phyloP scores from a whole-genome alignment of 2,329 filamentous ascomycete genomes.

The Beauveria sp. region DNA sequence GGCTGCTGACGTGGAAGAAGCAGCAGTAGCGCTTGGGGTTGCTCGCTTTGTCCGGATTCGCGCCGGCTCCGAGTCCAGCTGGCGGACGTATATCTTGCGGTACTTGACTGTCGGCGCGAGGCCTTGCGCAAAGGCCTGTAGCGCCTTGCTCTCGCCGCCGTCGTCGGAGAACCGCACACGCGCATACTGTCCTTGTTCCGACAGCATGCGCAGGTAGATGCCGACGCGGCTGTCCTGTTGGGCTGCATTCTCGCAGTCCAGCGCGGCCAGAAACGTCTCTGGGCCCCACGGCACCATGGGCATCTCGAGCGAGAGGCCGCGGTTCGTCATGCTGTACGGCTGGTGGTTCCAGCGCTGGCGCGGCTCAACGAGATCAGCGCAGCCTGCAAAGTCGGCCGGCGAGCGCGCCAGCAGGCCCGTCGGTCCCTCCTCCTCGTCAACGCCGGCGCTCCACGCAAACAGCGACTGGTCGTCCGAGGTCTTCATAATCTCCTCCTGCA shows the following conservation, averaged over 20 bases:
- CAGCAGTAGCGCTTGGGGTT: neutral
- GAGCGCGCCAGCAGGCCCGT: neutral
- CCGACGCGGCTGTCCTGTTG: neutral
- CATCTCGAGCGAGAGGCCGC: conserved; percentile 9
- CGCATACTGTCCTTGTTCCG: neutral
- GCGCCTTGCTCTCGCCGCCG: neutral
- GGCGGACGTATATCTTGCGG: conserved; percentile 6
- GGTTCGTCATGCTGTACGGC: conserved; percentile 9
- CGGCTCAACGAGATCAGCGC: neutral
- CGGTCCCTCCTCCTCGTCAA: neutral
- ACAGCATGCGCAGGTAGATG: conserved; percentile 7
- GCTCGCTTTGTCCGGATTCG: neutral
- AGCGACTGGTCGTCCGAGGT: conserved; percentile 16
- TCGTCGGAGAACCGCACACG: neutral
- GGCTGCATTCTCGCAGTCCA: conserved; percentile 1
- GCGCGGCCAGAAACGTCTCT: conserved; percentile 10
- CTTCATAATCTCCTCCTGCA: conserved; percentile 20
- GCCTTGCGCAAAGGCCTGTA: neutral
- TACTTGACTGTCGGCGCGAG: neutral
- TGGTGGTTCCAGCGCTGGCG: neutral
- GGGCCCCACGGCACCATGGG: conserved; percentile 9
- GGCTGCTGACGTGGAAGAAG: neutral
- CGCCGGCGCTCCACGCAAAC: conserved; percentile 16
- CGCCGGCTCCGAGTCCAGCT: neutral
- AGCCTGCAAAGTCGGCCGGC: conserved; percentile 3